Conservation (phyloP, 208 protist genomes). For the Leishmania martiniquensis region DNA sequence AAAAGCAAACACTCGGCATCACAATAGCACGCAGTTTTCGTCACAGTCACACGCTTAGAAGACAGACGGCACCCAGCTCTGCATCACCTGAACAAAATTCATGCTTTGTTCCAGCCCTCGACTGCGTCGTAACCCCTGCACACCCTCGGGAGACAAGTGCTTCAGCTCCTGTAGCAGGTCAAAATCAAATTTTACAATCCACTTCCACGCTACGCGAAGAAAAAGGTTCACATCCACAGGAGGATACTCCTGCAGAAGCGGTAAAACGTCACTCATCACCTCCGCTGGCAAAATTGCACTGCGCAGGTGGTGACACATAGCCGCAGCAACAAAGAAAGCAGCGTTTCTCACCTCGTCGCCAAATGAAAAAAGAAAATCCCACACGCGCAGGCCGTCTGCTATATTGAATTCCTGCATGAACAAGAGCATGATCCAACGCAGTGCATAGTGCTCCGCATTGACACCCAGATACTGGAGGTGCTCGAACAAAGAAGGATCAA, state of each 20-base stretch:
- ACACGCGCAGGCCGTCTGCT: constrained; percentile 73
- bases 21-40: not conserved
- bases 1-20: not conserved
- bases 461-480: constrained; percentile 55
- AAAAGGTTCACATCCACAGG: constrained; percentile 56
- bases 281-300: constrained; percentile 41
- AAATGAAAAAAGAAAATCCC: constrained; percentile 89
- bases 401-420: constrained; percentile 90
- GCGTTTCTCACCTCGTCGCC: constrained; percentile 51
- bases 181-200: constrained; percentile 61
- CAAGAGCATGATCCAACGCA: constrained; percentile 88
- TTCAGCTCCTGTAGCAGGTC: constrained; percentile 43
- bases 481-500: constrained; percentile 55
- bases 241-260: constrained; percentile 66
- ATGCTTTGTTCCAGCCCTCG: constrained; percentile 22
- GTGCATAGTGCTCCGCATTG: constrained; percentile 69
- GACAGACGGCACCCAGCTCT: constrained; percentile 28
- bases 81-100: constrained; percentile 16
- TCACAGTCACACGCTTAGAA: constrained; percentile 4
- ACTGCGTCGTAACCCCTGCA: constrained; percentile 33
- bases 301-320: constrained; percentile 62
- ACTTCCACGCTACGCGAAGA: constrained; percentile 50
- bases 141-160: constrained; percentile 32
- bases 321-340: constrained; percentile 57
- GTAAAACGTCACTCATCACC: constrained; percentile 51